These are phyloP conservation scores for Botrytis cinerea DNA, from an alignment of 2,329 filamentous ascomycete species.

Conservation along the genomic window DNA sequence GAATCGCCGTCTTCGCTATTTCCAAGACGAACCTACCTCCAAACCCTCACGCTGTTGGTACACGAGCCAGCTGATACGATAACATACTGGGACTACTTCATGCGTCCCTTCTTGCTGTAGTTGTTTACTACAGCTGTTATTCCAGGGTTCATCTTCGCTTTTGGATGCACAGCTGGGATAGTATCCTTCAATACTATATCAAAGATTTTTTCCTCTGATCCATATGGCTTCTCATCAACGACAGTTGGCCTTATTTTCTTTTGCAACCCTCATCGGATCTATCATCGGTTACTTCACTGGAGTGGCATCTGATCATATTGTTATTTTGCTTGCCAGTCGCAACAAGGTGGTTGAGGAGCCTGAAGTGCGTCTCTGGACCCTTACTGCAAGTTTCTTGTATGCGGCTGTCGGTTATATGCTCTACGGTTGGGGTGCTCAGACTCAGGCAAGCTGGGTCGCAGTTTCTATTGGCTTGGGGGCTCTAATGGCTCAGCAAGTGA, in stretches of 20 bases:
- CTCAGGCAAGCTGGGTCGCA: conserved; percentile 39
- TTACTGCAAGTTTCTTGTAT: conserved; percentile 41
- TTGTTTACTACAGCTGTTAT: neutral
- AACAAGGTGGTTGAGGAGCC: conserved; percentile 44
- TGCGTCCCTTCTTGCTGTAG: neutral
- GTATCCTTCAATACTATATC: neutral
- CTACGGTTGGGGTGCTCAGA: conserved; percentile 45
- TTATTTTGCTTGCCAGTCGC: conserved; percentile 41
- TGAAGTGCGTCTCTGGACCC: conserved; percentile 45
- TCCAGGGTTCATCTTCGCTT: neutral
- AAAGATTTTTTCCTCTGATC: conserved; percentile 6
- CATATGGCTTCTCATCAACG: conserved; percentile 26
- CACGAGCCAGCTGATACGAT: neutral
- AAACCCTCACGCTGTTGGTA: neutral
- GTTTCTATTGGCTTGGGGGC: conserved; percentile 44
- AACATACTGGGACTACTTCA: neutral
- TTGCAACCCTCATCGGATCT: conserved; percentile 42
- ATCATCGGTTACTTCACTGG: conserved; percentile 44
- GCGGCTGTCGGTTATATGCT: conserved; percentile 43
- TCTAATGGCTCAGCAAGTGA: conserved; percentile 47
- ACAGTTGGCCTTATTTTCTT: conserved; percentile 37
- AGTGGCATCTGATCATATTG: conserved; percentile 40
- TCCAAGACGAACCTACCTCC: neutral
- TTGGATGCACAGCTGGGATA: neutral
- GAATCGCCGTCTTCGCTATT: neutral